Percentiles rank a stretch among this genome's conserved stretches.
Evolutionary conservation across 2,329 filamentous ascomycete genomes (phyloP).

Genomic region (Oidium heveae): DNA sequence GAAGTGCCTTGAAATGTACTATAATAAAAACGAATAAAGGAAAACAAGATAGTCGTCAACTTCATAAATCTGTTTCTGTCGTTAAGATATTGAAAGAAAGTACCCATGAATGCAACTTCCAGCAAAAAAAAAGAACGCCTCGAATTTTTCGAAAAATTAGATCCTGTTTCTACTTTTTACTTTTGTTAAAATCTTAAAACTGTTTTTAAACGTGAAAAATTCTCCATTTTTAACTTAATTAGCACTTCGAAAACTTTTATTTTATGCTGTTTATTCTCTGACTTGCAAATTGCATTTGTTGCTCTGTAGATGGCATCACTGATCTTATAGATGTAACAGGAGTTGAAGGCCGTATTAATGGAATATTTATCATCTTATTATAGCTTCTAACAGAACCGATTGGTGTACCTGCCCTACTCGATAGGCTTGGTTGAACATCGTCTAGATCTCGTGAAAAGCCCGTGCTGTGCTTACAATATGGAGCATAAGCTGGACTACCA

Average conservation of each 20-base stretch:
- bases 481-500: conserved; percentile 21
- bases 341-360: conserved; percentile 8
- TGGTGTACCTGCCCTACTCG: conserved; percentile 6
- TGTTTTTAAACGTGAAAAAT: too few species aligned
- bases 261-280: conserved; percentile 4
- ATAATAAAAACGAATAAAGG: too few species aligned
- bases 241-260: neutral
- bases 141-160: too few species aligned
- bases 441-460: conserved; percentile 28
- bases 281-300: conserved; percentile 5
- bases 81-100: too few species aligned
- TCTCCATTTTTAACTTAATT: too few species aligned
- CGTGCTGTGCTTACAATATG: conserved; percentile 16
- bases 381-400: conserved; percentile 7
- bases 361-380: conserved; percentile 7
- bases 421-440: conserved; percentile 13
- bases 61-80: too few species aligned
- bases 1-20: too few species aligned
- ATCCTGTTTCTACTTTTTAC: too few species aligned
- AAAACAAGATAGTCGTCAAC: too few species aligned
- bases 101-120: too few species aligned
- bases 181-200: too few species aligned
- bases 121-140: too few species aligned
- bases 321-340: conserved; percentile 9
- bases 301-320: conserved; percentile 9